Evolutionary conservation across 1,284 basidiomycete genomes (phyloP).

Genomic region (Uromyces viciae-fabae): DNA sequence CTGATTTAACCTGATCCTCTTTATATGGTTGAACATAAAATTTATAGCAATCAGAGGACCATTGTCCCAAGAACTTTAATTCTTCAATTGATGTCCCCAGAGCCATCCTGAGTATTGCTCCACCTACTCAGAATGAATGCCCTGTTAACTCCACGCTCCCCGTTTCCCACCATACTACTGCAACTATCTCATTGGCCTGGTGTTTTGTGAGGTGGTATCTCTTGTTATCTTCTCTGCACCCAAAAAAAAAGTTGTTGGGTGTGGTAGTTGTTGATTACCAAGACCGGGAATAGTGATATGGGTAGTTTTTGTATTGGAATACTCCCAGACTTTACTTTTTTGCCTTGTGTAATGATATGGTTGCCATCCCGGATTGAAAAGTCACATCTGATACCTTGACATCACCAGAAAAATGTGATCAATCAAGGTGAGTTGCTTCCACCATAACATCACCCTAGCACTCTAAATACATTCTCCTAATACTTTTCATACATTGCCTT

Average conservation of each 20-base stretch:
- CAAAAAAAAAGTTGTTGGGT: not conserved
- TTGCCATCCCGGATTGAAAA: too few relatives aligned
- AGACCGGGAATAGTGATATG: too few relatives aligned
- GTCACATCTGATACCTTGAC: too few relatives aligned
- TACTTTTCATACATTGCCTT: too few relatives aligned
- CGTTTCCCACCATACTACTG: not conserved
- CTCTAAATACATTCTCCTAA: too few relatives aligned
- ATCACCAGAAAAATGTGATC: too few relatives aligned
- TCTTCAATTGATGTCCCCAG: not conserved
- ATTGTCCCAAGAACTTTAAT: not conserved
- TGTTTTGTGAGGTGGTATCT: not conserved
- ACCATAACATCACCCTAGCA: too few relatives aligned
- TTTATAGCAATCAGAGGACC: slow-evolving; percentile 2
- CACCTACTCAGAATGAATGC: slow-evolving; percentile 3
- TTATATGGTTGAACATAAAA: not conserved
- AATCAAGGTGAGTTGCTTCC: too few relatives aligned
- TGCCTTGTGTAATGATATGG: too few relatives aligned
- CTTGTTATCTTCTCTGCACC: not conserved
- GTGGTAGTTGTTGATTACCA: too few relatives aligned
- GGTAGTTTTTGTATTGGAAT: too few relatives aligned
- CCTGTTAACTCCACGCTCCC: not conserved
- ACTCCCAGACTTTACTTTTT: too few relatives aligned
- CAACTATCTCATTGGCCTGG: not conserved
- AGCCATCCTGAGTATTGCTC: not conserved
- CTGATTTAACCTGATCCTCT: not conserved